Evolutionary conservation across 306 rosid genomes (phyloP).

Genomic region (Geum urbanum): DNA sequence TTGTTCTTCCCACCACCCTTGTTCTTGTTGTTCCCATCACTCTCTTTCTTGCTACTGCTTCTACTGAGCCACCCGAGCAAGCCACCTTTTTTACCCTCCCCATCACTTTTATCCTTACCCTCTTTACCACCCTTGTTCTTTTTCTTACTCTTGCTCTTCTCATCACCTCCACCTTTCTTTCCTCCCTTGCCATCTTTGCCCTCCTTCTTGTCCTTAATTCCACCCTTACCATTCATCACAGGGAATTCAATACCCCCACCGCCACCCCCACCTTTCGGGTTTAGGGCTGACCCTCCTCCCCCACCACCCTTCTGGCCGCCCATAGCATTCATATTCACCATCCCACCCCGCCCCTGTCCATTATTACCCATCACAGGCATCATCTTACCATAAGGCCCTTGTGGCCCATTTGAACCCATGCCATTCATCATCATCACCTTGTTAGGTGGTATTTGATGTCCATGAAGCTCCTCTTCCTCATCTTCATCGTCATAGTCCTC

Average conservation of each 20-base stretch:
- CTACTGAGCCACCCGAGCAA: slow-evolving; percentile 46
- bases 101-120: neutral
- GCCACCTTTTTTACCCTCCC: slow-evolving; percentile 15
- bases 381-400: slow-evolving; percentile 36
- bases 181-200: slow-evolving; percentile 49
- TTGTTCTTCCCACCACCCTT: slow-evolving; percentile 16
- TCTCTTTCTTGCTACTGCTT: slow-evolving; percentile 37
- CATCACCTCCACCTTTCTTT: slow-evolving; percentile 33
- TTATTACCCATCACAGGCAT: slow-evolving; percentile 32
- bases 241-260: slow-evolving; percentile 71
- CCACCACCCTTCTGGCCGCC: slow-evolving; percentile 40
- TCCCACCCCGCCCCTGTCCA: slow-evolving; percentile 45
- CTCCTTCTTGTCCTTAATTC: slow-evolving; percentile 43
- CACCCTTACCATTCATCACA: slow-evolving; percentile 45
- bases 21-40: slow-evolving; percentile 28
- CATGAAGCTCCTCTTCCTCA: slow-evolving; percentile 47
- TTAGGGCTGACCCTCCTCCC: slow-evolving; percentile 35
- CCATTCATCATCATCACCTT: slow-evolving; percentile 24
- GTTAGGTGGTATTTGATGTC: slow-evolving; percentile 39
- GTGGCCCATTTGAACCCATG: slow-evolving; percentile 13
- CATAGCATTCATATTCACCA: slow-evolving; percentile 51
- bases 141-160: slow-evolving; percentile 43
- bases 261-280: slow-evolving; percentile 64
- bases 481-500: slow-evolving; percentile 36
- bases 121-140: slow-evolving; percentile 35